Evolutionary conservation across 306 rosid genomes (phyloP), one percentile per base, ranked within the genome.

Genomic region (Vigna hirtella): DNA sequence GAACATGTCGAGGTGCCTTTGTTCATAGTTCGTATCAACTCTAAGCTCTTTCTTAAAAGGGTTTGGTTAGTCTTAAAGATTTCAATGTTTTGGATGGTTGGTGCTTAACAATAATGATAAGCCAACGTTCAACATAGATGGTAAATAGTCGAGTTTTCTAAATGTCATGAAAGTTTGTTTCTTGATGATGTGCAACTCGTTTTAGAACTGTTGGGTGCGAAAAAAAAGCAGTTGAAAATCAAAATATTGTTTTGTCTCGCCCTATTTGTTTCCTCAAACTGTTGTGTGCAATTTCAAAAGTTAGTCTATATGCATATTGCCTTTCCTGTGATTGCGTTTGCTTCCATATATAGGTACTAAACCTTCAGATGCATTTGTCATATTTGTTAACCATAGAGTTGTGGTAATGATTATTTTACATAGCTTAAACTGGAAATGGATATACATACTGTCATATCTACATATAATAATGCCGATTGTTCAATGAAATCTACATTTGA

Each of bases 371-470:
- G 48, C 76, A 72, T 32, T 66, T 76, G 10, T 76, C 53, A 17
- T 74, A 17, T 18, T 66, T 58, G 17, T 15, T 72, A 36, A n/a
- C 49, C 26, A 24, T 73, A n/a, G 9, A 63, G 20, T 55, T 26
- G 2, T 12, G 22, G 50, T 17, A 65, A 45, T 18, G 20, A 66
- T 34, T 34, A 17, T 1, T 2, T 56, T 76, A 2, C 62, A 8
- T 55, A 76, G 69, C 57, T 48, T 81, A 38, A 74, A 63, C 67
- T 79, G 11, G 6, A 56, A 76, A 50, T 82, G 66, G 84, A 74
- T 62, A 32, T 55, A 28, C 63, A 73, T n/a, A 9, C 3, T 55
- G 63, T 49, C 73, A 2, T 42, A 9, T 80, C 68, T 36, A 42
- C 28, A 36, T 4, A 26, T 26, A 26, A 26, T 26, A 14, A 16